Base-by-base conservation (phyloP, 257 asterid genomes). In the Leptodermis oblonga region DNA sequence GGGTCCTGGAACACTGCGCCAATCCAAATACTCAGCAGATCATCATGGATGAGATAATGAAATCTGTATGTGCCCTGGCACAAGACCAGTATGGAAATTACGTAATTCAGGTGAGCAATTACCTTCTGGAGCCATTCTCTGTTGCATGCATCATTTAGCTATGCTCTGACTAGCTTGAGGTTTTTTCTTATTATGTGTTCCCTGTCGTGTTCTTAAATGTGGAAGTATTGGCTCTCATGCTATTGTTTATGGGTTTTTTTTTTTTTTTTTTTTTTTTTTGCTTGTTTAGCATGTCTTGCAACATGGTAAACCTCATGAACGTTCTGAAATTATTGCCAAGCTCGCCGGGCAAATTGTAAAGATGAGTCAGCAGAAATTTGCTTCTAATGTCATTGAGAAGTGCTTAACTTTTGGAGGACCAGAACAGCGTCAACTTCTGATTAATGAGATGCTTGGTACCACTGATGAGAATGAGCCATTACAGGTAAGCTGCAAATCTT, bases 361-460 rank as follows among this genome's bases (percentile, higher is more conserved):
- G 86, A 86, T 92, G 97, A 92, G 98, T 54, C 96, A 86, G 75
- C 97, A 92, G 74, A 92, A 92, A 63, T 92, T 83, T 14, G 98
- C 98, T 42, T 92, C 98, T 39, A 92, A 92, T 66, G 97, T 92
- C 25, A 86, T 92, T 14, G 98, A 92, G 83, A 90, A 90, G 77
- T 90, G 98, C 82, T 81, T 93, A 85, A 79, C 78, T 45, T 88
- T 77, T 45, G 95, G 95, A 33, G 79, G 86, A 46, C 89, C 88
- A 30, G 92, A 86, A 46, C 92, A 90, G 74, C 87, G 92, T 34
- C 81, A 88, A 62, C 69, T 87, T 34, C 70, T 92, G 84, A 90
- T 90, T 31, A 81, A 82, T 11, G 96, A 92, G 82, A 92, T 92
- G 83, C 97, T 92, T 68, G 98, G 97, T 37, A 80, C 90, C 8